phyloP scores from a whole-genome alignment of 257 asterid species.

The Plantago ovata region DNA sequence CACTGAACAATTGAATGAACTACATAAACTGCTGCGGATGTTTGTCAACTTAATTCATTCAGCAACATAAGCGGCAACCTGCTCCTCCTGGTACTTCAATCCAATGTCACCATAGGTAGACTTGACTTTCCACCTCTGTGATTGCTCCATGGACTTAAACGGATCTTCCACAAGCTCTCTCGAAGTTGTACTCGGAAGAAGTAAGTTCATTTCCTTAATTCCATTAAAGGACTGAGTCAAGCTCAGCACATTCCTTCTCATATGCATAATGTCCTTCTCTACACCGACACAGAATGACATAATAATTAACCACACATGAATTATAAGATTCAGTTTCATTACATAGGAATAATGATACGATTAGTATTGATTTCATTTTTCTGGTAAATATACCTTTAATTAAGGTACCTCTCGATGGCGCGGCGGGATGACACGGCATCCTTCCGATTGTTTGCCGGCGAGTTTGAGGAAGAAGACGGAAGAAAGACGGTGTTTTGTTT shows the following conservation, averaged over 20 bases:
- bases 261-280: constrained; percentile 77
- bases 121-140: constrained; percentile 80
- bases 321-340: background rate
- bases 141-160: constrained; percentile 54
- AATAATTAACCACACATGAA: background rate
- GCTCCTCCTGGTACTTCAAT: constrained; percentile 71
- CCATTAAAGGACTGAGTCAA: constrained; percentile 61
- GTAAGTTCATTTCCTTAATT: constrained; percentile 73
- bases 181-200: constrained; percentile 71
- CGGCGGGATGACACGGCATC: constrained; percentile 76
- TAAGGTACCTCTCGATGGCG: constrained; percentile 66
- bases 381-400: constrained; percentile 47
- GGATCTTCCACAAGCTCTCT: constrained; percentile 85
- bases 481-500: too few species aligned
- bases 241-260: constrained; percentile 84
- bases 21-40: too few species aligned
- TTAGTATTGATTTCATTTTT: background rate
- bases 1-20: too few species aligned
- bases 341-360: too few species aligned
- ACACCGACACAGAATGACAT: constrained; percentile 12
- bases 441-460: constrained; percentile 85
- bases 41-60: too few species aligned
- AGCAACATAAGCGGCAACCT: constrained; percentile 83
- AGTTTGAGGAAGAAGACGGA: too few species aligned
- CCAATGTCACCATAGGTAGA: constrained; percentile 75